Percentiles rank a stretch among this genome's conserved stretches.
Conservation (phyloP, 306 rosid genomes). For the Malus sieversii region DNA sequence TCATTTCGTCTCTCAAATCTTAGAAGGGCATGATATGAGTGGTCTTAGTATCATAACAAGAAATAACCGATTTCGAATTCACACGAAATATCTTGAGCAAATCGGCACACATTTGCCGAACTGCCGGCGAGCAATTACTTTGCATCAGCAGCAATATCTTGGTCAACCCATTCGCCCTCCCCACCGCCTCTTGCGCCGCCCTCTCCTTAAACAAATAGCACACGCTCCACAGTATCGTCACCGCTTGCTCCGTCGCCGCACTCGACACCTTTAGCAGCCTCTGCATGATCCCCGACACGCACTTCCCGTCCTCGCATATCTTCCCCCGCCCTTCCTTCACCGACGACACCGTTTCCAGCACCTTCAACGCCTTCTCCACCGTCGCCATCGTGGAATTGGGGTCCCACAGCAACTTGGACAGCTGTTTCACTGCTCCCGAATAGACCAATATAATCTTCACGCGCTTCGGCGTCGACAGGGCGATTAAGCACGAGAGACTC, state of each 20-base stretch:
- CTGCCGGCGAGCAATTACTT: slow-evolving; percentile 66
- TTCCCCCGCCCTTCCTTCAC: slow-evolving; percentile 60
- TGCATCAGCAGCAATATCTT: slow-evolving; percentile 85
- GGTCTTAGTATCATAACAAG: slow-evolving; percentile 71
- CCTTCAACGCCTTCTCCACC: slow-evolving; percentile 54
- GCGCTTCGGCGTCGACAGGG: slow-evolving; percentile 47
- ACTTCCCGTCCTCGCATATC: slow-evolving; percentile 51
- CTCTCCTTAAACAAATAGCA: slow-evolving; percentile 64
- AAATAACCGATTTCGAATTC: slow-evolving; percentile 53
- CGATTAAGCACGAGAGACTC: slow-evolving; percentile 45
- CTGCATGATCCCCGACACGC: slow-evolving; percentile 54
- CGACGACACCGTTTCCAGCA: slow-evolving; percentile 69
- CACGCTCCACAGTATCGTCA: slow-evolving; percentile 79
- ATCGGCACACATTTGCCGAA: slow-evolving; percentile 74
- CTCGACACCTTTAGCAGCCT: slow-evolving; percentile 63
- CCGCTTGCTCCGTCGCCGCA: slow-evolving; percentile 75
- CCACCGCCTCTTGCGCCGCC: slow-evolving; percentile 61
- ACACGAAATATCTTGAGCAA: slow-evolving; percentile 75
- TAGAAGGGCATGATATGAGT: slow-evolving; percentile 92
- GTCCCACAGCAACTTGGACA: slow-evolving; percentile 38
- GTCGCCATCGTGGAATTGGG: slow-evolving; percentile 27
- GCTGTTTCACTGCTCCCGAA: slow-evolving; percentile 41
- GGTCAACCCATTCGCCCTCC: slow-evolving; percentile 67
- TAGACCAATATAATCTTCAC: slow-evolving; percentile 40
- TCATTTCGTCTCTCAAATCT: background rate